phyloP scores from a whole-genome alignment of 768 basidiomycete species.

The Macrolepiota fuliginosa region DNA sequence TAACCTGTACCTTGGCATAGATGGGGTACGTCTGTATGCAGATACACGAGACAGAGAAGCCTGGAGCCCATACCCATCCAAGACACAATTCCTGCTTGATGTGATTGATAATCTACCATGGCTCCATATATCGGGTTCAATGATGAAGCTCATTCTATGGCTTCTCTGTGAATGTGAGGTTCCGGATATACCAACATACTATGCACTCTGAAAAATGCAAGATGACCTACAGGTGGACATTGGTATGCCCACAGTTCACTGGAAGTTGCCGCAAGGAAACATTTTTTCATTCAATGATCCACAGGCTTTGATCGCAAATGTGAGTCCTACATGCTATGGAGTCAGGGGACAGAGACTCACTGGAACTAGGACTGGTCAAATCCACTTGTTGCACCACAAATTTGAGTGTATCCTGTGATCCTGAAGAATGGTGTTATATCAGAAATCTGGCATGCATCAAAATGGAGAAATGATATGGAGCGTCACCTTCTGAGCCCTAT shows the following conservation, averaged over 20 bases:
- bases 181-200: conserved; percentile 25
- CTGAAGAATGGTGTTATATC: conserved; percentile 22
- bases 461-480: conserved; percentile 25
- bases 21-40: too few species aligned
- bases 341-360: neutral
- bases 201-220: conserved; percentile 21
- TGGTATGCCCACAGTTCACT: conserved; percentile 20
- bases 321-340: conserved; percentile 11
- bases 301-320: conserved; percentile 22
- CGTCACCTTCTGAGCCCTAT: conserved; percentile 24
- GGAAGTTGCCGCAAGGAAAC: conserved; percentile 25
- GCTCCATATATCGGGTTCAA: conserved; percentile 24
- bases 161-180: conserved; percentile 24
- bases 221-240: conserved; percentile 13
- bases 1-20: neutral
- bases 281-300: conserved; percentile 29
- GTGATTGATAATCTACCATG: conserved; percentile 30
- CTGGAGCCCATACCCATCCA: conserved; percentile 17
- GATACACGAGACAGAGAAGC: neutral
- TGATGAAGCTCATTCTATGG: conserved; percentile 31
- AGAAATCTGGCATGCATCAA: conserved; percentile 29
- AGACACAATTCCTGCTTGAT: conserved; percentile 23
- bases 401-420: conserved; percentile 29
- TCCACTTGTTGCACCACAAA: conserved; percentile 22
- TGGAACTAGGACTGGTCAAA: conserved; percentile 29